Evolutionary conservation across 805 yeast species (phyloP), one percentile per base, ranked within the genome.

Genomic region (Schwanniomyces sp.): DNA sequence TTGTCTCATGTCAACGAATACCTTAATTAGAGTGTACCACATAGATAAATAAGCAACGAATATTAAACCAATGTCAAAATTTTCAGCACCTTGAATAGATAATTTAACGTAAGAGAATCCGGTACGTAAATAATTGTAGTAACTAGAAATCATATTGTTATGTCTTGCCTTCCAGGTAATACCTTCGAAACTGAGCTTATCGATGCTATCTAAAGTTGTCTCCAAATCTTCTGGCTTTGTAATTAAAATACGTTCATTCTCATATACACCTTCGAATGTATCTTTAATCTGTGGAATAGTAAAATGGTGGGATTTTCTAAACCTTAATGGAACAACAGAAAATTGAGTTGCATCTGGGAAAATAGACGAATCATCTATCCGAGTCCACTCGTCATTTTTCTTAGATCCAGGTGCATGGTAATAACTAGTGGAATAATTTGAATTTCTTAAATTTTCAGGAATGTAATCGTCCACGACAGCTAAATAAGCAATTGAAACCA

Each of bases 21-120:
- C 78, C 50, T 83, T 82, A 50, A 81, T 69, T 55, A 92, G 79
- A 9, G 96, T 88, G 66, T 87, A 84, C 77, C 88, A 76, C 96
- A 91, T 91, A 41, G 95, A 95, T 25, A 81, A 57, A 65, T 92
- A 92, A 2, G 96, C 97, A 43, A 84, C 63, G 2, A 88, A 76
- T 43, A 94, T 85, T 49, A 91, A 75, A 11, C 83, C 82, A 34
- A 91, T 84, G 66, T 92, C 98, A 55, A 89, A 89, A 24, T 86
- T 81, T 56, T 91, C 96, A 14, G 97, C 94, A 51, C 86, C 85
- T 44, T 74, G 72, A 45, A 85, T 73, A 51, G 82, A 67, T 41
- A 67, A 72, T 43, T 69, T 57, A 14, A 82, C 58, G 52, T 72
- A 79, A 14, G 58, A 44, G 39, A 73, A 59, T 9, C 74, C 65